phyloP scores from a whole-genome alignment of 345 rosid species.

The Euphorbia pulcherrima region DNA sequence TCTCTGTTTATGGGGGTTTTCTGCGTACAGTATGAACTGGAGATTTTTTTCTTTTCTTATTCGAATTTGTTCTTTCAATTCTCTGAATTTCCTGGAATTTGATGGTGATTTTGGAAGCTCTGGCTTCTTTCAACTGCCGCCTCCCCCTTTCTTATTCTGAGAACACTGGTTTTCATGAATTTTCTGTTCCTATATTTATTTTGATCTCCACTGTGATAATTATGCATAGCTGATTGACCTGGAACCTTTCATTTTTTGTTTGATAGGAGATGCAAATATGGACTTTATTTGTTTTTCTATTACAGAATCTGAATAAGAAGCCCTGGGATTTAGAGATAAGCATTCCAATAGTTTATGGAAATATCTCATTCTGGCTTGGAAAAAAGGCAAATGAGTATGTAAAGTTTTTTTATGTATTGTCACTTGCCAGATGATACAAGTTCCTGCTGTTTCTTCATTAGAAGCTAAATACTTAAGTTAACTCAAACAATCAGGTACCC shows the following conservation, averaged over 20 bases:
- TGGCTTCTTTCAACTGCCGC: too few species aligned
- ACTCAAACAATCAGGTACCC: constrained; percentile 25
- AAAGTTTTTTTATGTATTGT: constrained; percentile 6
- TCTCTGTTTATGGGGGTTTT: not conserved
- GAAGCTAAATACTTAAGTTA: constrained; percentile 3
- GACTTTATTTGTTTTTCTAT: too few species aligned
- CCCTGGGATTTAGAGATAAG: constrained; percentile 68
- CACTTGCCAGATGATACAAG: too few species aligned
- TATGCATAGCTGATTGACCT: not conserved
- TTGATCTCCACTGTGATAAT: too few species aligned
- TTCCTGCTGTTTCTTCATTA: not conserved
- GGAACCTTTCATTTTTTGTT: constrained; percentile 1
- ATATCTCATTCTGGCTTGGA: constrained; percentile 74
- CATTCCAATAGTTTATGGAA: constrained; percentile 70
- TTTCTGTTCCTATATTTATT: not conserved
- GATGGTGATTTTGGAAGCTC: too few species aligned
- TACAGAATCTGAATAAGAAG: constrained; percentile 49
- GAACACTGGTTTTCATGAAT: not conserved
- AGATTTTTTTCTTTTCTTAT: too few species aligned
- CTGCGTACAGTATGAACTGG: too few species aligned
- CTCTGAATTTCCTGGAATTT: too few species aligned
- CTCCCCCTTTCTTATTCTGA: too few species aligned
- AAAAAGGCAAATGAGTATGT: constrained; percentile 83
- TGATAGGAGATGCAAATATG: not conserved
- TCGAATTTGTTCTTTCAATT: too few species aligned